These are phyloP conservation scores for Colletotrichum tofieldiae DNA, from an alignment of 2,329 filamentous ascomycete species.

Conservation along the genomic window DNA sequence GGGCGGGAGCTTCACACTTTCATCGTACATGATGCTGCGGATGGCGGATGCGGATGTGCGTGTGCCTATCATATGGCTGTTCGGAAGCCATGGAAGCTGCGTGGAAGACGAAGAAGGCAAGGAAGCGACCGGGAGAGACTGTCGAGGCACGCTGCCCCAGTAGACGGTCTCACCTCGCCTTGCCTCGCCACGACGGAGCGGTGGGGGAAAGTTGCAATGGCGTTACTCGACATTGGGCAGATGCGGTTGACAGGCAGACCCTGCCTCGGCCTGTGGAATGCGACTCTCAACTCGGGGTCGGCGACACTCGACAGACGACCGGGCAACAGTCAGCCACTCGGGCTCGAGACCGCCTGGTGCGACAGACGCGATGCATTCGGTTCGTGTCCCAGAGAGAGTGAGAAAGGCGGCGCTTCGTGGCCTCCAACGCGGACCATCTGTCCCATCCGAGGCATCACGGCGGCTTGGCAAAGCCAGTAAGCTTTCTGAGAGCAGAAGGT, in stretches of 20 bases:
- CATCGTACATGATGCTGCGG: conserved; percentile 28
- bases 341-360: background rate
- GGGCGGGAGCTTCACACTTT: conserved; percentile 8
- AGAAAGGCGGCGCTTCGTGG: background rate
- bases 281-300: background rate
- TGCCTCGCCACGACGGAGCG: background rate
- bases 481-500: conserved; percentile 41
- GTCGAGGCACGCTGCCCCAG: background rate
- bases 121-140: background rate
- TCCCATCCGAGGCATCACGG: conserved; percentile 36
- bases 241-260: conserved; percentile 7
- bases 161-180: conserved; percentile 7
- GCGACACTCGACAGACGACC: background rate
- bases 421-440: conserved; percentile 5
- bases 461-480: conserved; percentile 38
- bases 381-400: conserved; percentile 1
- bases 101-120: conserved; percentile 31
- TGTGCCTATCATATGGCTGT: conserved; percentile 6
- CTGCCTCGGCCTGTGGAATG: background rate
- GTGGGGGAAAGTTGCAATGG: background rate
- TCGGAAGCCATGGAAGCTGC: conserved; percentile 31
- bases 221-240: conserved; percentile 19
- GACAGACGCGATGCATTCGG: conserved; percentile 8
- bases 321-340: background rate
- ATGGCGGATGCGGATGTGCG: conserved; percentile 6